Conservation (phyloP, 148 eudicot genomes). For the Chenopodium album region DNA sequence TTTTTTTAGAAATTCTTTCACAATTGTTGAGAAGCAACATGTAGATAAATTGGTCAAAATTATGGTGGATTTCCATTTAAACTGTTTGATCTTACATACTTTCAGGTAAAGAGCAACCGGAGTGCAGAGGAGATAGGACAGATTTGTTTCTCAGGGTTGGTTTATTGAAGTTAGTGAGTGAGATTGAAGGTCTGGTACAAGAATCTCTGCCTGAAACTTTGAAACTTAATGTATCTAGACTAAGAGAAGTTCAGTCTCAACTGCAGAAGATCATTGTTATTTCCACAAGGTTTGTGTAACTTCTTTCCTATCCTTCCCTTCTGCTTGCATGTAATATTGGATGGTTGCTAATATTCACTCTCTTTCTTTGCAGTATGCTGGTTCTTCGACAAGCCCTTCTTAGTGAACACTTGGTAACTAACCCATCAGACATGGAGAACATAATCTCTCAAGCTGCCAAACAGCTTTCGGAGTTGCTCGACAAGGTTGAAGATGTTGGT, state of each 20-base stretch:
- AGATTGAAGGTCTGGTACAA: conserved; percentile 43
- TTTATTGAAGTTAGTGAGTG: conserved; percentile 43
- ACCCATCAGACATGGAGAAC: conserved; percentile 38
- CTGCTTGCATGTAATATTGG: not conserved
- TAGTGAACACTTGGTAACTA: conserved; percentile 35
- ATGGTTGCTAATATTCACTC: not conserved
- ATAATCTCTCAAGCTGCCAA: conserved; percentile 33
- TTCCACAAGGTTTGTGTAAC: conserved; percentile 45
- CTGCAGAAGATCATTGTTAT: conserved; percentile 50
- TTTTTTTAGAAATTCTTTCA: not conserved
- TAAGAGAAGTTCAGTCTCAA: conserved; percentile 46
- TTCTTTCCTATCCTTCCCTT: not conserved
- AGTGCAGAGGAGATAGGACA: conserved; percentile 46
- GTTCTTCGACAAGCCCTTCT: conserved; percentile 54
- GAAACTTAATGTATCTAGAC: conserved; percentile 46
- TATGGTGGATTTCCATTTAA: not conserved
- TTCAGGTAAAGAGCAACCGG: conserved; percentile 45
- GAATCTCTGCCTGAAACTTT: conserved; percentile 51
- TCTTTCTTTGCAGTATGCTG: conserved; percentile 42
- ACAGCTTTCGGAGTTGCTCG: conserved; percentile 37
- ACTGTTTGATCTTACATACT: not conserved
- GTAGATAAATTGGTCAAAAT: not conserved
- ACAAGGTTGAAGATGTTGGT: conserved; percentile 42
- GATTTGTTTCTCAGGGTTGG: conserved; percentile 51
- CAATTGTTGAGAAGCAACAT: not conserved